phyloP scores from a whole-genome alignment of 768 basidiomycete genomes.

The Mycena crocata region DNA sequence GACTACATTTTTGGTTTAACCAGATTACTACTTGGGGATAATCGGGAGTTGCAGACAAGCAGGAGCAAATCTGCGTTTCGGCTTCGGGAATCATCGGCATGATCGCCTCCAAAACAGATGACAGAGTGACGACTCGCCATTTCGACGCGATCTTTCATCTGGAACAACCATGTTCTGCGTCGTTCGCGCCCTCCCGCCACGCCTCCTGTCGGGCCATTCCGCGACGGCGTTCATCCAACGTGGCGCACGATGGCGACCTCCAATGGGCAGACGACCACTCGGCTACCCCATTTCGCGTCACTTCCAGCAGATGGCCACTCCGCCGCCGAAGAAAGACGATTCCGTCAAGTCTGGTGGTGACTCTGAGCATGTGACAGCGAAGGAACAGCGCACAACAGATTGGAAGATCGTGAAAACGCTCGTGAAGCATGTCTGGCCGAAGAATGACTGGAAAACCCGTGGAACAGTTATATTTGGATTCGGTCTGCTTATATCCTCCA shows the following conservation, averaged over 20 bases:
- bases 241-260: slow-evolving; percentile 12
- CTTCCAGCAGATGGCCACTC: slow-evolving; percentile 22
- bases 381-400: slow-evolving; percentile 76
- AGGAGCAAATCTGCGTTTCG: too few relatives aligned
- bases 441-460: slow-evolving; percentile 84
- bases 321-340: slow-evolving; percentile 17
- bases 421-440: slow-evolving; percentile 94
- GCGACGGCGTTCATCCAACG: neutral
- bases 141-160: too few relatives aligned
- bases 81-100: too few relatives aligned
- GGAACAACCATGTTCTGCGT: slow-evolving; percentile 16
- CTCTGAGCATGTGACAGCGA: slow-evolving; percentile 9
- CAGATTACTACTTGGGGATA: too few relatives aligned
- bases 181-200: slow-evolving; percentile 14
- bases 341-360: neutral
- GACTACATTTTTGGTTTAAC: too few relatives aligned
- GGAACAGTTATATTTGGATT: slow-evolving; percentile 87
- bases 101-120: too few relatives aligned
- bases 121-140: too few relatives aligned
- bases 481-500: slow-evolving; percentile 82
- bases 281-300: slow-evolving; percentile 8
- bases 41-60: too few relatives aligned
- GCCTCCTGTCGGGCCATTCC: neutral
- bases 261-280: neutral
- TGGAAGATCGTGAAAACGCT: slow-evolving; percentile 88